These are phyloP conservation scores for Bacidia gigantensis DNA, from an alignment of 495 filamentous ascomycete genomes.

Conservation along the genomic window DNA sequence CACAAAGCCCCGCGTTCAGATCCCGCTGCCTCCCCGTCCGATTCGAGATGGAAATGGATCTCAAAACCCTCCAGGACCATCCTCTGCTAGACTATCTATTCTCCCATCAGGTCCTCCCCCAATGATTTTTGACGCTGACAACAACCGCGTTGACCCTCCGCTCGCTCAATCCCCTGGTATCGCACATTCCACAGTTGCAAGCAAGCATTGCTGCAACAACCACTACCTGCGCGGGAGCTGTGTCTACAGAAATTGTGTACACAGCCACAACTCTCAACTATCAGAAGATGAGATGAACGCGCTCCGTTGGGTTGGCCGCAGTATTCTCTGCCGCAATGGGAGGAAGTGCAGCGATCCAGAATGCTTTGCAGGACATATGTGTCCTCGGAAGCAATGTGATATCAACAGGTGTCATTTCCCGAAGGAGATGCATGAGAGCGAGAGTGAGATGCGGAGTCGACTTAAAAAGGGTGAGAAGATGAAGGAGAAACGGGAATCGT, in stretches of 20 bases:
- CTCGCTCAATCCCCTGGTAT: neutral
- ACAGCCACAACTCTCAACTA: neutral
- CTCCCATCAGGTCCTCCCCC: neutral
- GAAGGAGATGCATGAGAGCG: neutral
- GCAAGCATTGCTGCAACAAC: neutral
- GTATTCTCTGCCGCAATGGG: neutral
- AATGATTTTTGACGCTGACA: neutral
- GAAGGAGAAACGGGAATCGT: too few species aligned
- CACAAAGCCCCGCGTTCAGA: too few species aligned
- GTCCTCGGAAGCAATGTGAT: neutral
- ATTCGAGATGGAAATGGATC: too few species aligned
- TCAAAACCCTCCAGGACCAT: neutral
- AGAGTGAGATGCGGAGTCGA: neutral
- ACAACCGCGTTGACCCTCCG: neutral
- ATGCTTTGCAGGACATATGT: constrained; percentile 1
- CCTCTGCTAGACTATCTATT: neutral
- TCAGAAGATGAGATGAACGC: neutral
- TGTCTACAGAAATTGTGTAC: neutral
- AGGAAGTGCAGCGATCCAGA: neutral
- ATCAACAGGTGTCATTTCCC: neutral
- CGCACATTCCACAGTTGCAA: neutral
- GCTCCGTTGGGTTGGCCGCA: neutral
- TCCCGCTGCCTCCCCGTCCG: too few species aligned
- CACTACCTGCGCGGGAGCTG: constrained; percentile 1
- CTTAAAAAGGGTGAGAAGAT: too few species aligned